These are phyloP conservation scores for Astragalus membranaceus DNA, from an alignment of 306 rosid genomes.

Conservation along the genomic window DNA sequence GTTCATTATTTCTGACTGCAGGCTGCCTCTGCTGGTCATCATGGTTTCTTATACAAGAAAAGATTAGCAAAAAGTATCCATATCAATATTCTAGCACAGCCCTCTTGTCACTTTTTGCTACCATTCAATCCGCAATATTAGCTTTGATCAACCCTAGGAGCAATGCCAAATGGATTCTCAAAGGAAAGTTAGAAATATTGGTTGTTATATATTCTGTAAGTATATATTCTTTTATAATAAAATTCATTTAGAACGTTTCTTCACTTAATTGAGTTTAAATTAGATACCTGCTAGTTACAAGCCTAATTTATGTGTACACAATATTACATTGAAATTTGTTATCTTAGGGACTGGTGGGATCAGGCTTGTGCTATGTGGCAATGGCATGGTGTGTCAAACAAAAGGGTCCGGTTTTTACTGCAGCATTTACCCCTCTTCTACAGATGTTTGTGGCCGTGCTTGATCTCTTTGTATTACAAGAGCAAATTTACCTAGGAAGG, in stretches of 20 bases:
- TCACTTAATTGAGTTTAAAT: background rate
- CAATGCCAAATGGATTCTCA: conserved; percentile 47
- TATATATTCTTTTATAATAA: background rate
- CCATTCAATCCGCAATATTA: conserved; percentile 64
- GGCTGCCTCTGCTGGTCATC: conserved; percentile 75
- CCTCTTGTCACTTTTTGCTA: conserved; percentile 56
- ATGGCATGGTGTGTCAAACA: conserved; percentile 93
- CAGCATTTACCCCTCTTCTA: conserved; percentile 70
- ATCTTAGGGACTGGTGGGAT: conserved; percentile 69
- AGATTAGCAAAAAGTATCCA: conserved; percentile 51
- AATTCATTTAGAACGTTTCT: background rate
- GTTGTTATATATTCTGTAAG: conserved; percentile 64
- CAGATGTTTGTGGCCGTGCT: conserved; percentile 67
- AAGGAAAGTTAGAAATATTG: conserved; percentile 52
- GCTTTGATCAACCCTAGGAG: conserved; percentile 40
- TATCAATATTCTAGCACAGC: conserved; percentile 78
- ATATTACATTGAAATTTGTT: background rate
- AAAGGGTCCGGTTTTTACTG: conserved; percentile 75
- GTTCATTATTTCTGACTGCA: conserved; percentile 46
- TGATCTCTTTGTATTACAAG: conserved; percentile 54
- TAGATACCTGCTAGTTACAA: background rate
- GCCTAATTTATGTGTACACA: background rate
- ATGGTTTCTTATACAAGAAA: conserved; percentile 84
- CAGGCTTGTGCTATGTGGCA: conserved; percentile 86
- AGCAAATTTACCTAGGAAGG: conserved; percentile 84